Percentiles rank a stretch among this genome's conserved stretches.
Evolutionary conservation across 805 yeast genomes (phyloP).

Genomic region (Lachancea quebecensis): DNA sequence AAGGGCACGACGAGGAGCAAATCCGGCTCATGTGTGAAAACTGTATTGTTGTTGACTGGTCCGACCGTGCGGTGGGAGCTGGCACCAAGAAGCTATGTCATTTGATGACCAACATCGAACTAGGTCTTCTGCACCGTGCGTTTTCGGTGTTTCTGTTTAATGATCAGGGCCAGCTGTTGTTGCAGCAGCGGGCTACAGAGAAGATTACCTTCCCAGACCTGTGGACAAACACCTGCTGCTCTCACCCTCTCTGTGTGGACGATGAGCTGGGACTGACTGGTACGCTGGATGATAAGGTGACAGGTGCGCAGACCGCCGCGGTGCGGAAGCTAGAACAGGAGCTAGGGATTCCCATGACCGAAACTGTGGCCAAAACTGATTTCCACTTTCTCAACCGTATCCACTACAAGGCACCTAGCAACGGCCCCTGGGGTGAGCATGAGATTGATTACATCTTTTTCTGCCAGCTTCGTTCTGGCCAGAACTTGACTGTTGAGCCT

Average conservation of each 20-base stretch:
- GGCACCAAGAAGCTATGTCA: constrained; percentile 90
- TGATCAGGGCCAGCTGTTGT: constrained; percentile 61
- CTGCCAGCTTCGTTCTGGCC: constrained; percentile 46
- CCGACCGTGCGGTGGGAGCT: constrained; percentile 85
- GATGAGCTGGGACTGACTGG: constrained; percentile 62
- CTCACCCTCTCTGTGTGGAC: constrained; percentile 86
- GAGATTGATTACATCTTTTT: constrained; percentile 93
- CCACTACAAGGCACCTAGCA: constrained; percentile 84
- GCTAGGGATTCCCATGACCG: constrained; percentile 63
- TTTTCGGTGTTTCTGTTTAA: constrained; percentile 93
- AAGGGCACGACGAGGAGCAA: constrained; percentile 91
- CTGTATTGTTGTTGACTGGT: constrained; percentile 85
- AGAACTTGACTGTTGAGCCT: constrained; percentile 42
- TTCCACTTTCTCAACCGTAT: constrained; percentile 87
- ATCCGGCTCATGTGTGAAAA: constrained; percentile 92
- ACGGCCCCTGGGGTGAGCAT: constrained; percentile 92
- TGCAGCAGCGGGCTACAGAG: constrained; percentile 94
- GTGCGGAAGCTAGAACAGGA: constrained; percentile 90
- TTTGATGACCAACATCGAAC: constrained; percentile 76
- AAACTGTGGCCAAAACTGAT: constrained; percentile 52
- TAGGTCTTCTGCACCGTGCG: constrained; percentile 89
- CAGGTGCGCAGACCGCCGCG: constrained; percentile 84
- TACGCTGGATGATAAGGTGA: constrained; percentile 50
- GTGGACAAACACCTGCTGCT: constrained; percentile 99
- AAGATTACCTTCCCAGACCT: constrained; percentile 92